A percentile compares a stretch with the other conserved stretches of the same genome.
phyloP scores from a whole-genome alignment of 1,284 basidiomycete genomes.

The Melampsora abietis-canadensis region DNA sequence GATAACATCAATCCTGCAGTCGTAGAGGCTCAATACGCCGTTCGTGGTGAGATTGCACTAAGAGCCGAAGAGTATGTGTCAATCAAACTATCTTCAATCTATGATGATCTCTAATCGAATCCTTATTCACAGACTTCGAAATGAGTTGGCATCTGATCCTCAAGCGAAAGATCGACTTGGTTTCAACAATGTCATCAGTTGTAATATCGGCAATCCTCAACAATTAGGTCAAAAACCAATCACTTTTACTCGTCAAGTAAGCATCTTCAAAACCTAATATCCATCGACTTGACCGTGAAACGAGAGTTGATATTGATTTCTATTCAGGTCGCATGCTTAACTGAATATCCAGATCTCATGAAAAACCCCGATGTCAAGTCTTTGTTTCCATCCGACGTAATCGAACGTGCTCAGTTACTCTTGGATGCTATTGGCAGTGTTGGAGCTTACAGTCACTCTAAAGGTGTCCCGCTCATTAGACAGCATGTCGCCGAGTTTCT shows the following conservation, averaged over 20 bases:
- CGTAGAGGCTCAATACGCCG: constrained; percentile 88
- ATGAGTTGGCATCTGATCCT: neutral
- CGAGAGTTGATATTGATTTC: neutral
- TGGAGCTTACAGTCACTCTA: constrained; percentile 93
- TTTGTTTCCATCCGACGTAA: constrained; percentile 80
- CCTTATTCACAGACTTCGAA: constrained; percentile 17
- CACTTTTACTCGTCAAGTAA: constrained; percentile 85
- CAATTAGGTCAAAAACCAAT: constrained; percentile 91
- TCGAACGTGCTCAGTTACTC: constrained; percentile 75
- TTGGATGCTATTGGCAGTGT: constrained; percentile 84
- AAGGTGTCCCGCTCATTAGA: constrained; percentile 85
- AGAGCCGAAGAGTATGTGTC: constrained; percentile 73
- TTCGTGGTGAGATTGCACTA: constrained; percentile 92
- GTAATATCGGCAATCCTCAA: constrained; percentile 98
- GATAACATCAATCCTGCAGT: constrained; percentile 70
- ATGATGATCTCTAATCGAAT: neutral
- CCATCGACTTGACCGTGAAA: neutral
- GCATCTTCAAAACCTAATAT: constrained; percentile 46
- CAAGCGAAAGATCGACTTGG: constrained; percentile 61
- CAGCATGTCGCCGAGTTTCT: constrained; percentile 88
- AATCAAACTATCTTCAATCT: neutral
- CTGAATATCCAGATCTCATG: constrained; percentile 84
- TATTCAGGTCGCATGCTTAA: constrained; percentile 74
- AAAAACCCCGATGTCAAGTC: constrained; percentile 58
- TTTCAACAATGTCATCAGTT: constrained; percentile 83